phyloP scores from a whole-genome alignment of 169 alveolate species.

The Blepharisma undulans region DNA sequence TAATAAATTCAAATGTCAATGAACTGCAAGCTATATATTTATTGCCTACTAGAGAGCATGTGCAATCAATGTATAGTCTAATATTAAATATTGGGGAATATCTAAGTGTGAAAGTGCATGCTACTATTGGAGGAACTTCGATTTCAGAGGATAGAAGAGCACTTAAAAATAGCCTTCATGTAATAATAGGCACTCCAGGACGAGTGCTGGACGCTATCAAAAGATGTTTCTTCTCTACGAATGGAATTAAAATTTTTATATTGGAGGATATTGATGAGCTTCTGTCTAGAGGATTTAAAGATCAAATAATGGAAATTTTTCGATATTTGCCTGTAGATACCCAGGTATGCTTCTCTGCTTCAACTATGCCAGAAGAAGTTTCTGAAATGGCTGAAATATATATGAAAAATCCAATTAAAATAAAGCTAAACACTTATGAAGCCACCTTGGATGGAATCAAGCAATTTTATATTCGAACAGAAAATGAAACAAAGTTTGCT shows the following conservation, averaged over 20 bases:
- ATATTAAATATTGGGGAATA: slow-evolving; percentile 76
- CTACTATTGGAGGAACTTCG: slow-evolving; percentile 98
- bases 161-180: slow-evolving; percentile 97
- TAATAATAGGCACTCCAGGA: slow-evolving; percentile 99
- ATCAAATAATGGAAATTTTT: slow-evolving; percentile 94
- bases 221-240: slow-evolving; percentile 90
- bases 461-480: slow-evolving; percentile 97
- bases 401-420: slow-evolving; percentile 98
- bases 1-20: slow-evolving; percentile 80
- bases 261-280: slow-evolving; percentile 99
- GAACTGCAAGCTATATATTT: slow-evolving; percentile 94
- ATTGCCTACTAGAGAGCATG: slow-evolving; percentile 99
- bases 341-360: slow-evolving; percentile 96
- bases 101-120: slow-evolving; percentile 91
- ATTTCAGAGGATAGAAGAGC: slow-evolving; percentile 96
- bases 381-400: slow-evolving; percentile 96
- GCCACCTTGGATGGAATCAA: slow-evolving; percentile 97
- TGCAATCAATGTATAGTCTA: slow-evolving; percentile 95
- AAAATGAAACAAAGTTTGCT: slow-evolving; percentile 87
- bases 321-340: slow-evolving; percentile 95
- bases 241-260: slow-evolving; percentile 92
- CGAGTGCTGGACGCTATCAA: slow-evolving; percentile 97
- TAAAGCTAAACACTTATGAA: slow-evolving; percentile 98
- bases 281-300: slow-evolving; percentile 97
- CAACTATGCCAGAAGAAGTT: slow-evolving; percentile 99